Evolutionary conservation across 2,329 filamentous ascomycete species (phyloP), one percentile per base, ranked within the genome.

Genomic region (Xylariaceae sp.): DNA sequence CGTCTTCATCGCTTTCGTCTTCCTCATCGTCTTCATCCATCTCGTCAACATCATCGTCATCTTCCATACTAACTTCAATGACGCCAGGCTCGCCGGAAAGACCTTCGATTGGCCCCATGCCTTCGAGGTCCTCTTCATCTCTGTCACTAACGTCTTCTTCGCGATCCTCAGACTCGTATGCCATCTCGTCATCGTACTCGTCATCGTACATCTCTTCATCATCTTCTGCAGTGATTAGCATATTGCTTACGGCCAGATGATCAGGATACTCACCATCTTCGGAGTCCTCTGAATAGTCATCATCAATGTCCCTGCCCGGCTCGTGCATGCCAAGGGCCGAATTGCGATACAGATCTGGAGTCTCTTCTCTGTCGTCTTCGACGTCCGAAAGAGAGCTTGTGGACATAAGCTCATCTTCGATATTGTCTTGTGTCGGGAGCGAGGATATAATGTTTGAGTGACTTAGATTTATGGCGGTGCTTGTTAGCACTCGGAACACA

Each of bases 261-360:
- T 35, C 30, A 39, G 3, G 9, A 43, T 30, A 47, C 47, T 60
- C 70, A 79, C 77, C 85, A 55, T 88, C 84, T 56, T 86, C 86
- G 12, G 80, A 80, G 58, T 85, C 85, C 34, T 89, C 88, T 35
- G 88, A 90, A 48, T 89, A 91, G 60, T 92, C 89, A 57, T 89
- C 86, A 57, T 91, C 87, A 55, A 63, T 62, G 45, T 68, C 68
- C 51, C 87, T 83, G 48, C 86, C 83, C 61, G 88, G 86, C 69
- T 97, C 94, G 51, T 96, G 85, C 85, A 97, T 95, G 48, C 94
- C 92, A 27, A 99, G 77, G 1, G 95, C 90, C 1, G 94, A 97
- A 71, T 97, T 96, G 51, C 95, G 88, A 75, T 96, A 97, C 26
- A 99, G 80, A 72, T 99, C 94, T 32, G 95, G 94, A 4, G 95